Evolutionary conservation across 306 rosid genomes (phyloP), one percentile per base, ranked within the genome.

Genomic region (Vicia villosa): DNA sequence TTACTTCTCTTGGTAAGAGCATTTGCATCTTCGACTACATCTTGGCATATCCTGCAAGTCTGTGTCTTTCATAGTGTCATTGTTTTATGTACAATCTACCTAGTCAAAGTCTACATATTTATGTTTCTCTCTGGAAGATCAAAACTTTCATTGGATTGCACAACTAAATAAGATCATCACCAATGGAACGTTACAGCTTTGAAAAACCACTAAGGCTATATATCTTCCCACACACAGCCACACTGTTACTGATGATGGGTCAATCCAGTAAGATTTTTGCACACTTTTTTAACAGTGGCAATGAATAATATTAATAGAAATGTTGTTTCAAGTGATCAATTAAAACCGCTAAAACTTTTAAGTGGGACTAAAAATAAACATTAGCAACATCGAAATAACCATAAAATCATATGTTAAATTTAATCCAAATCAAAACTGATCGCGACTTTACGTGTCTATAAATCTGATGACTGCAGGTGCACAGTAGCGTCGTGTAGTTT

Each of bases 1-100:
- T 41, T 10, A 63, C 37, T 40, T 63, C 69, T 34, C 42, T 30
- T 14, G 64, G 47, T 42, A 42, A 42, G 47, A 42, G 47, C 12
- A 42, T 13, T 42, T 42, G 47, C n/a, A 42, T 13, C 16, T 42
- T 13, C 7, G 2, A 13, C 5, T 13, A 13, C 47, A 42, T 4
- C 47, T 42, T 0, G 16, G 2, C 15, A 43, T 43, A 7, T 43
- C 49, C 49, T 14, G 49, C 49, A 43, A 43, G 49, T 43, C 49
- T 43, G 14, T 41, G 14, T 43, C 49, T 43, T 43, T 17, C 49
- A 5, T 43, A 4, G 15, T 43, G 6, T 13, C 49, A 43, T 43
- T 43, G 17, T 42, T 5, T 4, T 13, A 43, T 43, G 50, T 14
- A 43, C 9, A 43, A 43, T 43, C 50, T 14, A 43, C 50, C 50